These are phyloP conservation scores for Cordyceps tenuipes DNA, from an alignment of 2,329 filamentous ascomycete genomes.

Conservation along the genomic window DNA sequence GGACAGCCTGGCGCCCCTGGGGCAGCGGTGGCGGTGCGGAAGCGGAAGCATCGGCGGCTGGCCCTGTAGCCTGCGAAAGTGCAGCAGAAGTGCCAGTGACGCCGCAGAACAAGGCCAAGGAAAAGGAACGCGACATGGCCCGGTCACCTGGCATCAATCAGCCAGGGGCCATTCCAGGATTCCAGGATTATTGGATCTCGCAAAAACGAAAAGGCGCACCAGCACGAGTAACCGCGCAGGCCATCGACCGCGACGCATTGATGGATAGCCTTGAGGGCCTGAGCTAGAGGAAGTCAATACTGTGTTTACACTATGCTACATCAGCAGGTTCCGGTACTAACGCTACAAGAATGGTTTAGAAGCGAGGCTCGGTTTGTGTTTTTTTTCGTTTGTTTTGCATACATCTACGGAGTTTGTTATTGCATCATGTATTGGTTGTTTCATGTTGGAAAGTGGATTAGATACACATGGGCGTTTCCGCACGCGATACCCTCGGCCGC, in stretches of 20 bases:
- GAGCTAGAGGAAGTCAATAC: neutral
- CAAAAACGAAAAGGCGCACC: conserved; percentile 44
- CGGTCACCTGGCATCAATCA: conserved; percentile 72
- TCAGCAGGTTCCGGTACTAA: neutral
- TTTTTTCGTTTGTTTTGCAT: neutral
- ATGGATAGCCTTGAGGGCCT: conserved; percentile 43
- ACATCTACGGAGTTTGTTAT: conserved; percentile 1
- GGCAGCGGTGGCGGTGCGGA: conserved; percentile 34
- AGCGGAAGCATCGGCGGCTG: neutral
- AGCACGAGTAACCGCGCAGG: conserved; percentile 48
- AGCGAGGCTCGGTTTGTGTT: neutral
- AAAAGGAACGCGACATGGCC: conserved; percentile 30
- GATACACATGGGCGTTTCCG: conserved; percentile 6
- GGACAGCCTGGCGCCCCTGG: conserved; percentile 42
- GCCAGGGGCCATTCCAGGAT: conserved; percentile 63
- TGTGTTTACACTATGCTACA: neutral
- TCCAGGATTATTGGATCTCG: conserved; percentile 48
- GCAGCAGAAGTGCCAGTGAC: neutral
- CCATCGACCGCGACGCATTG: conserved; percentile 52
- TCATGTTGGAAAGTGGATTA: neutral
- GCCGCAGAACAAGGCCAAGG: conserved; percentile 20
- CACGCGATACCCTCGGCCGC: conserved; percentile 16
- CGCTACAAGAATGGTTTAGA: neutral
- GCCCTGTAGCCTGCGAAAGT: neutral
- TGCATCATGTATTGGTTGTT: neutral